Conservation (phyloP, 306 rosid genomes). For the Acacia melanoxylon region DNA sequence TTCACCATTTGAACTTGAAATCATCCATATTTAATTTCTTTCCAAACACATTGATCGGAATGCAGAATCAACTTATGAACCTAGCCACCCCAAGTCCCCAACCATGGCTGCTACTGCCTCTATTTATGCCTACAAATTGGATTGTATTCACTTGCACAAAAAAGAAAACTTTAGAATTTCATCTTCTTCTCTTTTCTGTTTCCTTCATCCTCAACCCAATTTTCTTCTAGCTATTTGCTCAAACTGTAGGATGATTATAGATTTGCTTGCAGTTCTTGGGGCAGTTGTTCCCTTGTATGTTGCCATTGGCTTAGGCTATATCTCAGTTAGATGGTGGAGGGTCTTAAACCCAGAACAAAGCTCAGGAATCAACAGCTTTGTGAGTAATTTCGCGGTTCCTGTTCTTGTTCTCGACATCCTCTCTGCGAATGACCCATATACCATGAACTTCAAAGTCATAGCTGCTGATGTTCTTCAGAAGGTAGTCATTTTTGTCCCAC, state of each 20-base stretch:
- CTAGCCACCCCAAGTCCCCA: neutral
- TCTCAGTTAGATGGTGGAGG: conserved; percentile 26
- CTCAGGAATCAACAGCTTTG: conserved; percentile 25
- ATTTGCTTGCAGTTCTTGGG: neutral
- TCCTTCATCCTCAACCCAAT: neutral
- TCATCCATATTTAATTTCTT: neutral
- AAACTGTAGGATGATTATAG: neutral
- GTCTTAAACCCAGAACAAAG: conserved; percentile 25
- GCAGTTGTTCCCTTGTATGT: conserved; percentile 20
- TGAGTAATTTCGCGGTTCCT: conserved; percentile 9
- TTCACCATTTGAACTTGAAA: neutral
- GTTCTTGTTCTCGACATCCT: conserved; percentile 16
- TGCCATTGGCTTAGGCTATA: conserved; percentile 7
- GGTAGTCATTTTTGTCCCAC: neutral
- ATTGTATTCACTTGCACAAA: neutral
- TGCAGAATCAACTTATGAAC: neutral
- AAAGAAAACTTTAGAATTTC: neutral
- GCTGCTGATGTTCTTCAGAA: conserved; percentile 32
- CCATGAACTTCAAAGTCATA: conserved; percentile 1
- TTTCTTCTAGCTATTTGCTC: neutral
- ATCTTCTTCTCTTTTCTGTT: neutral
- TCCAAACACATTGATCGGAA: neutral
- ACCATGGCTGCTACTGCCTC: neutral
- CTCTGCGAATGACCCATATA: conserved; percentile 12
- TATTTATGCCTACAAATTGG: neutral